Evolutionary conservation across 2,329 filamentous ascomycete species (phyloP), one percentile per base, ranked within the genome.

Genomic region (Aspergillus persii): DNA sequence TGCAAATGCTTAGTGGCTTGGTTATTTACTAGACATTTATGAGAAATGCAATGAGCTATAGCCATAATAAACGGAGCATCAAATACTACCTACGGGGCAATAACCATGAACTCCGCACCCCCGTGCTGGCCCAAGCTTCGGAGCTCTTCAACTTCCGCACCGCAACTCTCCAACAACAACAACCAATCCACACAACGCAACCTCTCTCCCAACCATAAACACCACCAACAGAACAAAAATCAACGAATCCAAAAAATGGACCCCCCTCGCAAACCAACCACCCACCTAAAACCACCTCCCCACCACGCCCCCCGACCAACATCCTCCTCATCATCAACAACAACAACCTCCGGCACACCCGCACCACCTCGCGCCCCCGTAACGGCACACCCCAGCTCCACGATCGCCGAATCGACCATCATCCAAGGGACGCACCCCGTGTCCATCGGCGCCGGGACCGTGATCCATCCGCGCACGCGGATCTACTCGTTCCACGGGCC

Each of bases 401-500:
- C 73, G 36, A 72, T 80, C 61, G 71, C 77, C 56, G 75, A 79
- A 58, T 71, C 70, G 3, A 69, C 69, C 4, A 68, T 73, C 31
- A 72, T 79, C 63, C 75, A 78, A 57, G 95, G 95, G 63, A 87
- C 84, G 2, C 84, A 96, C 72, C 88, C 86, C 1, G 91, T 99
- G 63, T 88, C 86, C 49, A 86, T 98, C 63, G 88, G 88, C 58
- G 83, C 90, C 27, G 88, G 92, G 69, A 88, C 86, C 3, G 85
- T 97, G 6, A 78, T 99, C n/a, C 94, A 98, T 69, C 93, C 95
- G 1, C 90, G 93, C 52, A 86, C 88, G 15, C 87, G 88, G 62
- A 84, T 97, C 58, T 90, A 92, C 69, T 89, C 94, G 8, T 86
- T 87, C 58, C 83, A 89, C 54, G 92, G 92, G 4, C 88, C 92